Evolutionary conservation across 2,329 filamentous ascomycete species (phyloP).

Genomic region (Metarhizium sp.): DNA sequence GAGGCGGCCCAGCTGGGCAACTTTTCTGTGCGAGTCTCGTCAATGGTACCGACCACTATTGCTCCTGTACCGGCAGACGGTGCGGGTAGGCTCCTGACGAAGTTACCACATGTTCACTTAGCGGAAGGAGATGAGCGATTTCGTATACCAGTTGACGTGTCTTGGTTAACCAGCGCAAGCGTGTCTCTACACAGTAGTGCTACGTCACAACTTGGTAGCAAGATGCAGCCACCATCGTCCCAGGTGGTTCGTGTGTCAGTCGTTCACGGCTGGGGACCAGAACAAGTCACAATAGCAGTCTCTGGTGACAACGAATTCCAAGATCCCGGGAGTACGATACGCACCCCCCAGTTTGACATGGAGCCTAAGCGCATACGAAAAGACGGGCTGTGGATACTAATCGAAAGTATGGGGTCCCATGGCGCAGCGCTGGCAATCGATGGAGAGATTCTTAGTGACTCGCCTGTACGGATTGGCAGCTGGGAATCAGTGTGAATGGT

Average conservation of each 20-base stretch:
- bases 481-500: conserved; percentile 27
- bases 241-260: conserved; percentile 58
- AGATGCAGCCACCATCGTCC: conserved; percentile 31
- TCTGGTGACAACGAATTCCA: conserved; percentile 68
- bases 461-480: conserved; percentile 29
- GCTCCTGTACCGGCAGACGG: conserved; percentile 59
- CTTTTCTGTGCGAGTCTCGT: conserved; percentile 69
- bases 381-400: conserved; percentile 65
- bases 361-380: conserved; percentile 47
- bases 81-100: conserved; percentile 61
- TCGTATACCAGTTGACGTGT: conserved; percentile 28
- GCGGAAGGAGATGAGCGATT: conserved; percentile 27
- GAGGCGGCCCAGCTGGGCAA: conserved; percentile 66
- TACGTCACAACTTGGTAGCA: conserved; percentile 14
- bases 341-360: conserved; percentile 67
- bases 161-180: conserved; percentile 48
- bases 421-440: conserved; percentile 33
- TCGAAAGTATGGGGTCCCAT: conserved; percentile 65
- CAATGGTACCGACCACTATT: conserved; percentile 46
- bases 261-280: conserved; percentile 62
- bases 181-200: conserved; percentile 21
- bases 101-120: conserved; percentile 48
- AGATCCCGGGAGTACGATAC: conserved; percentile 55
- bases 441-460: conserved; percentile 43
- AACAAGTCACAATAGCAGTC: conserved; percentile 52